Percentiles rank a stretch among this genome's conserved stretches.
Conservation (phyloP, 192 early-diverging fungal species). For the Mortierella antarctica region DNA sequence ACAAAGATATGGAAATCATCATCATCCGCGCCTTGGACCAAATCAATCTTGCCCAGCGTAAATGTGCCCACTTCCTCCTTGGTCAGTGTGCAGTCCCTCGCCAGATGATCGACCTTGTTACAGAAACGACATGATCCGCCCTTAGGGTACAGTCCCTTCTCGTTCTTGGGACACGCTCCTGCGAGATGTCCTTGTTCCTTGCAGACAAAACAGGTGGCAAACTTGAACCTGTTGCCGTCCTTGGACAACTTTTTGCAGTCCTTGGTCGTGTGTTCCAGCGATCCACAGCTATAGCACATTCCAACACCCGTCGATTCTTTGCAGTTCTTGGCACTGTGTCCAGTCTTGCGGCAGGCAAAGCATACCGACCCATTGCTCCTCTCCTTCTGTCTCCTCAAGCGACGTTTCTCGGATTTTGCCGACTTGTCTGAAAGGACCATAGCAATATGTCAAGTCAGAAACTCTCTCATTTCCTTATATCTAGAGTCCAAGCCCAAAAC, state of each 20-base stretch:
- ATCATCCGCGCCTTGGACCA: constrained; percentile 92
- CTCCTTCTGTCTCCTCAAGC: constrained; percentile 51
- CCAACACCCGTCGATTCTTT: constrained; percentile 69
- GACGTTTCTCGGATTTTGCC: constrained; percentile 40
- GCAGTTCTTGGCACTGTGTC: constrained; percentile 88
- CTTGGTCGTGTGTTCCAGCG: constrained; percentile 84
- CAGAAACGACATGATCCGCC: constrained; percentile 92
- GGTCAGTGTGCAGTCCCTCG: constrained; percentile 81
- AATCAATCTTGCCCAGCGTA: constrained; percentile 79
- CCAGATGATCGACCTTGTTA: constrained; percentile 86
- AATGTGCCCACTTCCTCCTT: constrained; percentile 67
- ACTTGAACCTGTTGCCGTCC: constrained; percentile 69
- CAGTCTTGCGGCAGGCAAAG: constrained; percentile 86
- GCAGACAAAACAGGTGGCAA: constrained; percentile 92
- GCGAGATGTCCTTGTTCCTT: constrained; percentile 85
- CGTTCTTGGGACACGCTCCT: constrained; percentile 86
- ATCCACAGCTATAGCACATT: constrained; percentile 93
- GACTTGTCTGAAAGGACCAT: constrained; percentile 14
- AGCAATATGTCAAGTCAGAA: neutral
- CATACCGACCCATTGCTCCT: constrained; percentile 62
- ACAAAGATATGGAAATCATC: constrained; percentile 89
- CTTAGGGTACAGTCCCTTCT: constrained; percentile 89
- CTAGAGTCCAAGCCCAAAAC: neutral
- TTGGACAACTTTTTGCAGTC: constrained; percentile 73
- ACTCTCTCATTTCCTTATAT: neutral